phyloP scores from a whole-genome alignment of 1,139 yeast species.

The Blastobotrys raffinosifermentans region DNA sequence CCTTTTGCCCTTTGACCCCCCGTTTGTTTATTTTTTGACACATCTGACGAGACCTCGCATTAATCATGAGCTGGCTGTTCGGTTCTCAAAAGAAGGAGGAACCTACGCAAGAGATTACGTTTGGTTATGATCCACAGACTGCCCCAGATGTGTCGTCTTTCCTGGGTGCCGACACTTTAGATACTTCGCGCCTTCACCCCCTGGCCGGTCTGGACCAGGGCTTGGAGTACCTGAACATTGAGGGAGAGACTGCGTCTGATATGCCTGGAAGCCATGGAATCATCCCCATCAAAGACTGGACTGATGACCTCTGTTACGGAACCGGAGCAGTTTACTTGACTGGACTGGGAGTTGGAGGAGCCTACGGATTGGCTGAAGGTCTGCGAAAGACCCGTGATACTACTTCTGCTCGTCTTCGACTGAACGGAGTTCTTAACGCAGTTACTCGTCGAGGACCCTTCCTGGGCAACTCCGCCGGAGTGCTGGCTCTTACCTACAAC shows the following conservation, averaged over 20 bases:
- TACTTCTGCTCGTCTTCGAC: slow-evolving; percentile 69
- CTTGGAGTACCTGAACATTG: slow-evolving; percentile 83
- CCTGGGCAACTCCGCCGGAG: slow-evolving; percentile 93
- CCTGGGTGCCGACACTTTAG: slow-evolving; percentile 60
- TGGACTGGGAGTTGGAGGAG: slow-evolving; percentile 81
- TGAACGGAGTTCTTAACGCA: slow-evolving; percentile 86
- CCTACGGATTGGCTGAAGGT: slow-evolving; percentile 84
- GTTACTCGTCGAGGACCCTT: slow-evolving; percentile 94
- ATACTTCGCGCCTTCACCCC: slow-evolving; percentile 78
- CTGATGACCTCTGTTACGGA: slow-evolving; percentile 95
- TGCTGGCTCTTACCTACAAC: slow-evolving; percentile 83
- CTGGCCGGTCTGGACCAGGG: slow-evolving; percentile 85
- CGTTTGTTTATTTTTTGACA: no score
- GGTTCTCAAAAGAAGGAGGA: slow-evolving; percentile 42
- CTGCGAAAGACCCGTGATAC: slow-evolving; percentile 64
- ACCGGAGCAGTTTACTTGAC: slow-evolving; percentile 89
- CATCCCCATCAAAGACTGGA: slow-evolving; percentile 93
- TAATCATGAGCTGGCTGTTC: slow-evolving; percentile 64
- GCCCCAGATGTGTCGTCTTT: slow-evolving; percentile 60
- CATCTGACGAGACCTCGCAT: no score
- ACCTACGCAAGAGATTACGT: slow-evolving; percentile 24
- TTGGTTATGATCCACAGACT: slow-evolving; percentile 58
- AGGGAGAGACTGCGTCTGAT: slow-evolving; percentile 67
- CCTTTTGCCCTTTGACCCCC: no score
- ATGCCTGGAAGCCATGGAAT: slow-evolving; percentile 86